Base-by-base conservation (phyloP, 2,329 filamentous ascomycete species). In the Trichoderma atrobrunneum region DNA sequence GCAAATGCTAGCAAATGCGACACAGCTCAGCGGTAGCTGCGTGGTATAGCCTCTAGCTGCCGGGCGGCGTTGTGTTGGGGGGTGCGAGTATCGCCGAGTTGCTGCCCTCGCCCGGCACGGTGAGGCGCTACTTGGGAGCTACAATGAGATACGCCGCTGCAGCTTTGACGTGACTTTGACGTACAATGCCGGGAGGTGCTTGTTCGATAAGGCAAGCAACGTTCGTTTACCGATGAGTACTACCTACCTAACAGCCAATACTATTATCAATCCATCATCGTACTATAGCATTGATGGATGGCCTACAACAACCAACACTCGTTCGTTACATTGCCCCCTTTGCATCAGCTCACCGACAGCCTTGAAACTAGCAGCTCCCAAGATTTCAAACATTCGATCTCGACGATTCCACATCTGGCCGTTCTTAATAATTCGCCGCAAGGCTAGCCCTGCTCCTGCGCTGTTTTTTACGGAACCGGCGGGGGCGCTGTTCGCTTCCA, bases 391-490 rank as follows among this genome's bases (percentile, higher is more conserved):
- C 32, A 62, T 62, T 21, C 34, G 60, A 63, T 61, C 30, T n/a
- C 56, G 54, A 54, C 28, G 28, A 48, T 32, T 32, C 61, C 39
- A 65, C 39, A 51, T 54, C 51, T 30, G 43, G 32, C n/a, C 62
- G 30, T 8, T 48, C 21, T 24, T 11, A 28, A n/a, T 48, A 59
- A 43, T 36, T 36, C 56, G 56, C n/a, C 56, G 26, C 36, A 69
- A 69, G 70, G 59, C 70, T 72, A 61, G 65, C 39, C 7, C 24
- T 39, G 34, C 39, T 48, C 26, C 51, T 69, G 66, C 66, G 66
- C 66, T 54, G 24, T 56, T 72, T 72, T 72, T 70, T 59, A 70
- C 71, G 71, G 60, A 70, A 60, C 66, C 66, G 51, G 71, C 66
- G 71, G 71, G 71, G 71, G 70, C 70, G 16, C 51, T 24, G 16